Evolutionary conservation across 129 eudicot species (phyloP), one percentile per base, ranked within the genome.

Genomic region (Chrysanthemum seticuspe): DNA sequence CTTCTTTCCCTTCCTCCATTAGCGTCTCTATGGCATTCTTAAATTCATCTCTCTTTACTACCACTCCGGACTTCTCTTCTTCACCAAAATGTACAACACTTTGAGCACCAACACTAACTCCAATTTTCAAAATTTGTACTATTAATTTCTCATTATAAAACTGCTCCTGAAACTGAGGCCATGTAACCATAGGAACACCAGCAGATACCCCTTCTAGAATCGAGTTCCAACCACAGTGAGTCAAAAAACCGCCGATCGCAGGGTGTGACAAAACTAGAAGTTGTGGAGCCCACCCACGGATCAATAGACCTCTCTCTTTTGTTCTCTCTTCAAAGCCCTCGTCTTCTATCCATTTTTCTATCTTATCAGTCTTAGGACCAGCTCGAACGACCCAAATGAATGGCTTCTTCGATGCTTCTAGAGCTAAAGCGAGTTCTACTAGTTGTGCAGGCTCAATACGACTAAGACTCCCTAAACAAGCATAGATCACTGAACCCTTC

Each of bases 181-280:
- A 86, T 6, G 96, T 83, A 44, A 88, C 60, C 85, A 88, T 66
- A 3, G 91, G 91, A 59, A 86, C 74, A 21, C 96, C 96, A 9
- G 74, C 86, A 10, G 50, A 65, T 0, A 88, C 21, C 18, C 89
- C 96, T 75, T 86, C 91, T 9, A 88, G 80, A 3, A 75, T 86
- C 49, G 90, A 88, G 57, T 88, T 88, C 95, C 95, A 88, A 1
- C 95, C 95, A 50, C 95, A 88, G 8, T 88, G 91, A 1, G 95
- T 88, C 67, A 88, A 68, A 47, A 85, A 88, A 12, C 83, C 88
- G 18, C 86, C 89, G 0, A 86, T 50, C 0, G 96, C 79, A 25
- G 81, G 71, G 72, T 88, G 96, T 0, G 85, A 69, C 50, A 88
- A 67, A 13, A 88, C 70, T 56, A 85, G 45, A 51, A 83, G 77